Evolutionary conservation across 2,329 filamentous ascomycete genomes (phyloP).

Genomic region (Trichophyton benhamiae): DNA sequence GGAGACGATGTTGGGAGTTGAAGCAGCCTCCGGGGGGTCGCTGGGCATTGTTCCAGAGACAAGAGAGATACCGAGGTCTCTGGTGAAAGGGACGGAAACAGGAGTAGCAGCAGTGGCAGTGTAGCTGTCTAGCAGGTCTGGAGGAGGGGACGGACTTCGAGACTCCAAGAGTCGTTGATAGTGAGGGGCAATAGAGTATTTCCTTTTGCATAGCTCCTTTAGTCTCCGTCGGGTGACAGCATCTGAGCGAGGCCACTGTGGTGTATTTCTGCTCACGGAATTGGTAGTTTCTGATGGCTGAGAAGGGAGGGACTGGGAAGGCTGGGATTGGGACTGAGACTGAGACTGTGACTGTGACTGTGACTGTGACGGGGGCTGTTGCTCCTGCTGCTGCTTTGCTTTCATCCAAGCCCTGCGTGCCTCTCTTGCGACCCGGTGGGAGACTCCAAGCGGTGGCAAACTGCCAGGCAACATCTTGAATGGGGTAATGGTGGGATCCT

Average conservation of each 20-base stretch:
- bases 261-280: conserved; percentile 5
- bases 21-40: conserved; percentile 18
- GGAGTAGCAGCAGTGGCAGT: conserved; percentile 20
- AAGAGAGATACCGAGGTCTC: conserved; percentile 35
- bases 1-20: neutral
- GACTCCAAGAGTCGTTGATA: conserved; percentile 51
- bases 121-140: conserved; percentile 25
- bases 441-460: conserved; percentile 51
- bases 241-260: conserved; percentile 44
- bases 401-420: conserved; percentile 50
- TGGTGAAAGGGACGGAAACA: conserved; percentile 28
- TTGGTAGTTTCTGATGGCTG: neutral
- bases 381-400: conserved; percentile 25
- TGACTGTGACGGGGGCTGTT: neutral
- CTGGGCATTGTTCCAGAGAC: conserved; percentile 30
- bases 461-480: conserved; percentile 56
- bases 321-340: neutral
- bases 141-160: conserved; percentile 48
- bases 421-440: conserved; percentile 49
- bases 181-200: conserved; percentile 50
- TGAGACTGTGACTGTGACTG: conserved; percentile 15
- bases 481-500: conserved; percentile 53
- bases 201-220: conserved; percentile 48
- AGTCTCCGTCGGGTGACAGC: conserved; percentile 47
- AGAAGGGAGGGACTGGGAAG: neutral